Evolutionary conservation across 257 asterid genomes (phyloP), one percentile per base, ranked within the genome.

Genomic region (Echites panduratus): DNA sequence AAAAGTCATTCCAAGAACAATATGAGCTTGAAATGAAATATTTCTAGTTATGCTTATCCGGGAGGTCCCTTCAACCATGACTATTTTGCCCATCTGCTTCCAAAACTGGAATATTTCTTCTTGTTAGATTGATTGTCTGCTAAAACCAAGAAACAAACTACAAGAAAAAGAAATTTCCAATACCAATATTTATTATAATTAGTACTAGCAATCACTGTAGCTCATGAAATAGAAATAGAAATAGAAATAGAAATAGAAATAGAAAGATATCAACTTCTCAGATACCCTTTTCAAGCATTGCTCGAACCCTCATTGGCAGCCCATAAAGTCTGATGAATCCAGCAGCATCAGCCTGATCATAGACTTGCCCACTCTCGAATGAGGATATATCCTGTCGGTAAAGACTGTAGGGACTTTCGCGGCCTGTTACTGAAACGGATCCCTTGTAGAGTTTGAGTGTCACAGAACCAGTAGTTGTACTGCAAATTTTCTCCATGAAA

Each of bases 301-400:
- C 91, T 35, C 95, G 78, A 58, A 93, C 97, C 85, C 96, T 83
- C 89, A 82, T 91, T 13, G 96, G 98, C 79, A 93, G 79, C 17
- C 98, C 97, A 44, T 88, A 93, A 26, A 93, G 95, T 53, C 90
- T 81, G 8, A 93, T 93, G 78, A 93, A 93, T 24, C 98, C 97
- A 24, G 96, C 98, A 35, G 97, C 96, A 78, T 93, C 98, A 0
- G 96, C 97, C 70, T 93, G 98, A 78, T 93, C 76, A 80, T 91
- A 93, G 58, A 89, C 88, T 7, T 91, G 84, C 4, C 97, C 98
- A 66, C 92, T 94, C 89, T 94, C 99, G 24, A 94, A 94, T 0
- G 99, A 94, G 4, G 98, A 91, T 40, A 91, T 91, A 75, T 94
- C 98, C 71, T 91, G 86, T 70, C 97, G 77, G 85, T 94, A 94